Conservation (phyloP, 208 protist species). For the Trypanosomatidae sp. region DNA sequence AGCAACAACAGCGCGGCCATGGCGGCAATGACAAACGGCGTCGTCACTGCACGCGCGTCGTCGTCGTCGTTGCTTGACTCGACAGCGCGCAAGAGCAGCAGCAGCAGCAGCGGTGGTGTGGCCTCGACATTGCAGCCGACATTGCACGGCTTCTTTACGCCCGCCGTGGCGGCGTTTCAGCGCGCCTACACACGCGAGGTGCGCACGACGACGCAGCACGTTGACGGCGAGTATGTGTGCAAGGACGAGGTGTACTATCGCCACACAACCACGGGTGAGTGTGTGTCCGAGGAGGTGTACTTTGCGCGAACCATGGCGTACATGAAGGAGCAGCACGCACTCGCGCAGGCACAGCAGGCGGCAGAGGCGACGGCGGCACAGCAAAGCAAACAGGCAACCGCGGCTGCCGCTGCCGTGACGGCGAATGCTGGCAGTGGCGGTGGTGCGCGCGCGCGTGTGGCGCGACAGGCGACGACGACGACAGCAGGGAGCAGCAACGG, state of each 20-base stretch:
- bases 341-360: background rate
- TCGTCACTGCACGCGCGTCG: no score
- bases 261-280: slow-evolving; percentile 15
- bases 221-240: slow-evolving; percentile 59
- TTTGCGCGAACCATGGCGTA: slow-evolving; percentile 19
- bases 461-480: background rate
- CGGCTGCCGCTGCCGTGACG: no score
- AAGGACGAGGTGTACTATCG: slow-evolving; percentile 34
- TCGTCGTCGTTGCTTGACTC: no score
- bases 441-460: no score
- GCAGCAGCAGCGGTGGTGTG: background rate
- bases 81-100: background rate
- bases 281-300: slow-evolving; percentile 61
- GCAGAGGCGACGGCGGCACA: background rate
- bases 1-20: slow-evolving; percentile 1
- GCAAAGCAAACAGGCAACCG: no score
- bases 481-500: background rate
- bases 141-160: slow-evolving; percentile 49
- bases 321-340: background rate
- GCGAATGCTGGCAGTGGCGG: no score
- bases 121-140: slow-evolving; percentile 7
- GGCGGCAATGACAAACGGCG: no score
- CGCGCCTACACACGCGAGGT: slow-evolving; percentile 38
- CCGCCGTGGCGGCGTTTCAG: slow-evolving; percentile 50
- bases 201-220: slow-evolving; percentile 35